phyloP scores from a whole-genome alignment of 306 rosid genomes.

The Leucaena leucocephala region DNA sequence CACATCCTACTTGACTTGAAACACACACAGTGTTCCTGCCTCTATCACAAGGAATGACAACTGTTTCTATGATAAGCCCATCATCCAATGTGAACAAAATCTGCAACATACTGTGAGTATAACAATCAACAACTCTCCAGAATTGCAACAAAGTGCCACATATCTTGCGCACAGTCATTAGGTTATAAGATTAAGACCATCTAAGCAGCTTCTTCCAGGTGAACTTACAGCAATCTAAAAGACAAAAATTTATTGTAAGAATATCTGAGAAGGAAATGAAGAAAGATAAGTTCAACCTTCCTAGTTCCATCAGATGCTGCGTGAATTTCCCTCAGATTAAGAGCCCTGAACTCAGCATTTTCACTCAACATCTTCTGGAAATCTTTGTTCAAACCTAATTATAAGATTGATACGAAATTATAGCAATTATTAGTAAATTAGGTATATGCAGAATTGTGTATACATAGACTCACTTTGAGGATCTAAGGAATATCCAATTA shows the following conservation, averaged over 20 bases:
- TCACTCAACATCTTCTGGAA: constrained; percentile 81
- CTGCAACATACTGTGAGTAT: constrained; percentile 87
- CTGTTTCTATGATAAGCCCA: constrained; percentile 81
- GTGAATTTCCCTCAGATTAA: constrained; percentile 62
- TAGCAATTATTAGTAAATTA: constrained; percentile 17
- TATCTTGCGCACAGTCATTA: background rate
- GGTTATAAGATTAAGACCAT: constrained; percentile 15
- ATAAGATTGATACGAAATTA: constrained; percentile 9
- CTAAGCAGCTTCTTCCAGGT: constrained; percentile 12
- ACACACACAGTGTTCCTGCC: constrained; percentile 92
- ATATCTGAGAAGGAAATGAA: constrained; percentile 21
- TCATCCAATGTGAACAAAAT: constrained; percentile 85
- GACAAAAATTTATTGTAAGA: constrained; percentile 5
- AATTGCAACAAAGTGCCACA: constrained; percentile 20
- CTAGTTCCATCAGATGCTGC: constrained; percentile 82
- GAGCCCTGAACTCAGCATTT: constrained; percentile 72
- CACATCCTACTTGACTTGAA: constrained; percentile 98
- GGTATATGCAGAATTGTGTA: background rate
- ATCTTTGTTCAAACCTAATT: constrained; percentile 79
- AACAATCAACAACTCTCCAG: constrained; percentile 64
- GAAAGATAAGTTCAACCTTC: constrained; percentile 67
- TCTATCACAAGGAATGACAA: constrained; percentile 79
- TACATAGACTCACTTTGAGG: constrained; percentile 24
- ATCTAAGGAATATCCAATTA: constrained; percentile 17
- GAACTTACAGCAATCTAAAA: background rate